Evolutionary conservation across 768 basidiomycete species (phyloP).

Genomic region (Mrakia frigida): DNA sequence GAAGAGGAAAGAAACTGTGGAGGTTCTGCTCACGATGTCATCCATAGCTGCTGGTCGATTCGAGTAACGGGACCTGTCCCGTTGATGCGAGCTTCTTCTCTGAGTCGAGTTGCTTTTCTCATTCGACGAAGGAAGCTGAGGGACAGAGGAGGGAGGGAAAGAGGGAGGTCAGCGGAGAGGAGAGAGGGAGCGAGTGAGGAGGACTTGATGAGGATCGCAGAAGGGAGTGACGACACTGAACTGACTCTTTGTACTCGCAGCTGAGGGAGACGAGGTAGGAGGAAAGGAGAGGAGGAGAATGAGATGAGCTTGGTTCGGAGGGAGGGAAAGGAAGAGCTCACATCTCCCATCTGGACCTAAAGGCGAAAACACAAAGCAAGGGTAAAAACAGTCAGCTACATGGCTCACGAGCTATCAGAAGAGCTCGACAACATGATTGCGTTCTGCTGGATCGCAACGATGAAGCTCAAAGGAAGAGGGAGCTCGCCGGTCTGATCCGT

Average conservation of each 20-base stretch:
- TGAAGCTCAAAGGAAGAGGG: background rate
- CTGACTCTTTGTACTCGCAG: constrained; percentile 20
- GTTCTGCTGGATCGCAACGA: background rate
- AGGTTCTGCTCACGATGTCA: background rate
- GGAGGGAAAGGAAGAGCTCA: background rate
- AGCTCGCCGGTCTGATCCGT: background rate
- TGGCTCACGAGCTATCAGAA: background rate
- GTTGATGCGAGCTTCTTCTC: background rate
- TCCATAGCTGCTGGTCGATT: background rate
- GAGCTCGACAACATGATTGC: background rate
- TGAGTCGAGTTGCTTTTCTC: constrained; percentile 7
- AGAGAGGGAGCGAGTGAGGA: background rate
- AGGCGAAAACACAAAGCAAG: background rate
- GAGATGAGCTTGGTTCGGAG: background rate
- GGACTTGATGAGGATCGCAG: too few relatives aligned
- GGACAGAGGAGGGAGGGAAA: background rate
- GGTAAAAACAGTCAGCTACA: background rate
- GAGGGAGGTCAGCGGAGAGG: background rate
- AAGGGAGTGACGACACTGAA: background rate
- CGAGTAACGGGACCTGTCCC: background rate
- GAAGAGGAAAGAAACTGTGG: background rate
- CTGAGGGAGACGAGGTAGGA: background rate
- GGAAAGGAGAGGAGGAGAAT: background rate
- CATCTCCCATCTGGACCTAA: background rate
- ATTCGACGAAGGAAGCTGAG: constrained; percentile 15